Percentiles rank a stretch among this genome's conserved stretches.
These are phyloP conservation scores for Brassica juncea DNA, from an alignment of 345 rosid species.

Conservation along the genomic window DNA sequence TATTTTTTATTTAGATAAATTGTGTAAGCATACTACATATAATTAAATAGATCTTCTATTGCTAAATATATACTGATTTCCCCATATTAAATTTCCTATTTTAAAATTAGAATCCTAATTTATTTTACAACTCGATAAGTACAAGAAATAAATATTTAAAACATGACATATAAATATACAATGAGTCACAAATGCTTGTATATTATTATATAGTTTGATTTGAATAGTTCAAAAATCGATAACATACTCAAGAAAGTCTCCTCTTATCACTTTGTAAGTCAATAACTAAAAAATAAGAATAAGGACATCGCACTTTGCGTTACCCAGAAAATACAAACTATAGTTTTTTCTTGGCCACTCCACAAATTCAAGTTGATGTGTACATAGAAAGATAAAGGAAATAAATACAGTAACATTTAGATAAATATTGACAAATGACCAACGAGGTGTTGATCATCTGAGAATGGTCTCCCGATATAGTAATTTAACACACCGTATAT, in stretches of 20 bases:
- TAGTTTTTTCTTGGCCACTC: background rate
- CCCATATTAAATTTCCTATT: background rate
- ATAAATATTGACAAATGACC: constrained; percentile 2
- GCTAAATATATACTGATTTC: background rate
- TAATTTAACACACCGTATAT: background rate
- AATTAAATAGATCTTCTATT: background rate
- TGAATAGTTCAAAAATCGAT: constrained; percentile 13
- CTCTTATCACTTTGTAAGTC: constrained; percentile 27
- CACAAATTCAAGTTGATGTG: constrained; percentile 12
- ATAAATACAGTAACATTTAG: background rate
- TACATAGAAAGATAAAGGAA: background rate
- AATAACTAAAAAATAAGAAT: background rate
- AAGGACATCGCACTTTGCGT: constrained; percentile 19
- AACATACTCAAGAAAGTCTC: constrained; percentile 19
- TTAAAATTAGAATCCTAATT: no score
- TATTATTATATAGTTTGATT: background rate
- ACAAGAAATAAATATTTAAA: background rate
- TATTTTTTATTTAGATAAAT: background rate
- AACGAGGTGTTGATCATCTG: constrained; percentile 4
- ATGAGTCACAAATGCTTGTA: constrained; percentile 2
- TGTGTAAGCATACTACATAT: background rate
- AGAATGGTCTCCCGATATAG: constrained; percentile 27
- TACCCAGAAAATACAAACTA: constrained; percentile 5
- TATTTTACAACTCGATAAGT: background rate
- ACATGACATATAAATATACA: background rate